phyloP scores from a whole-genome alignment of 2,329 filamentous ascomycete species.

The Arthrobotrys musiformis region DNA sequence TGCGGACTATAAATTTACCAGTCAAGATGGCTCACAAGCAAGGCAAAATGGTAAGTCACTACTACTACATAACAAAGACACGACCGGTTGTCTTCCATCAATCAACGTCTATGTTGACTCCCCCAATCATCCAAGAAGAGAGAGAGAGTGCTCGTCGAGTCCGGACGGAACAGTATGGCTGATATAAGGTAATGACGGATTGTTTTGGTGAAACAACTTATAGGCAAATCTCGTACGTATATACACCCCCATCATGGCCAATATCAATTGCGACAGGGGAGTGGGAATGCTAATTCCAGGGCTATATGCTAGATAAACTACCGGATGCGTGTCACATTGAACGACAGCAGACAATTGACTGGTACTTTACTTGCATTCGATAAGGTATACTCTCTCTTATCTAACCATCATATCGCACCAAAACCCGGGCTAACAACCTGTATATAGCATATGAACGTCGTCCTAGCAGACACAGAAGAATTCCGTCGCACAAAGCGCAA shows the following conservation, averaged over 20 bases:
- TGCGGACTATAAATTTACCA: constrained; percentile 60
- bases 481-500: constrained; percentile 91
- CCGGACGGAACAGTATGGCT: constrained; percentile 51
- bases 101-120: constrained; percentile 56
- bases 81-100: neutral
- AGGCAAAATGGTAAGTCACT: constrained; percentile 93
- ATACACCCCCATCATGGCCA: neutral
- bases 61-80: neutral
- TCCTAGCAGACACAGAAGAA: constrained; percentile 97
- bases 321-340: constrained; percentile 96
- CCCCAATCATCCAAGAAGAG: constrained; percentile 26
- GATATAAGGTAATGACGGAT: constrained; percentile 53
- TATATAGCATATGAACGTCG: constrained; percentile 94
- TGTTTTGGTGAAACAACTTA: constrained; percentile 13
- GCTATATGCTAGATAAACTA: constrained; percentile 87
- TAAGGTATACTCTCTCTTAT: constrained; percentile 72
- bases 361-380: constrained; percentile 99
- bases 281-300: constrained; percentile 20
- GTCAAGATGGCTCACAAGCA: constrained; percentile 86
- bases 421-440: constrained; percentile 11
- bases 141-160: constrained; percentile 46
- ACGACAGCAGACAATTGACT: constrained; percentile 94
- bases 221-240: constrained; percentile 57
- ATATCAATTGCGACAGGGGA: constrained; percentile 12
- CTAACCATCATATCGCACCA: constrained; percentile 55